Evolutionary conservation across 1,284 basidiomycete genomes (phyloP), one percentile per base, ranked within the genome.

Genomic region (Golubevia pallescens): DNA sequence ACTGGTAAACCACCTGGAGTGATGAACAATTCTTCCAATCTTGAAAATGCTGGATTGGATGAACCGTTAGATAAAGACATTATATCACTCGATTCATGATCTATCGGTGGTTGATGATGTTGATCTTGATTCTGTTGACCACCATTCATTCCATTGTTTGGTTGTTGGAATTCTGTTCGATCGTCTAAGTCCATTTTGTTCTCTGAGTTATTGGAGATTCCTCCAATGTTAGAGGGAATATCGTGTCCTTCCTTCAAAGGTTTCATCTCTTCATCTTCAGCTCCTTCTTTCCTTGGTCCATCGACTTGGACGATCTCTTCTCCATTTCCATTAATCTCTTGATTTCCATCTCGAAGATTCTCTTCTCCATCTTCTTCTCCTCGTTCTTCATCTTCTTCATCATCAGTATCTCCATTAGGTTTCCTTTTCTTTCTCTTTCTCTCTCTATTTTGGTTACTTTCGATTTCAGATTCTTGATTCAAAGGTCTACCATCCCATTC

Each of bases 11-110:
- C 82, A 32, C 70, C 71, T 34, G 73, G 72, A 0, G 82, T 84
- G 55, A 85, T 72, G 56, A 85, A 85, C 5, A 85, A 68, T 28
- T 71, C 66, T 62, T 85, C 77, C 10, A 85, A 66, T 32, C 75
- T 71, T n/a, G 68, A 69, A 56, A 85, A 69, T 1, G 78, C 70
- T 14, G 82, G 81, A 53, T 77, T 71, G 61, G 65, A 71, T 52
- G 68, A 4, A 38, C 10, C 10, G 34, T 5, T 10, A 5, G 34
- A 38, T 38, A 38, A 38, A 5, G 34, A 38, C 34, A 38, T 38
- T 38, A 10, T 10, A 48, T 48, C 42, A 48, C 42, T 48, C 16
- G 42, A 48, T 48, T 48, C 42, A 16, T 48, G 42, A 48, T 48
- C 42, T 48, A 48, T 48, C 8, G 42, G 42, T 48, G 42, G 42